Percentiles rank a stretch among this genome's conserved stretches.
Evolutionary conservation across 139 green algal genomes (phyloP).

Genomic region (Micromonas commoda): DNA sequence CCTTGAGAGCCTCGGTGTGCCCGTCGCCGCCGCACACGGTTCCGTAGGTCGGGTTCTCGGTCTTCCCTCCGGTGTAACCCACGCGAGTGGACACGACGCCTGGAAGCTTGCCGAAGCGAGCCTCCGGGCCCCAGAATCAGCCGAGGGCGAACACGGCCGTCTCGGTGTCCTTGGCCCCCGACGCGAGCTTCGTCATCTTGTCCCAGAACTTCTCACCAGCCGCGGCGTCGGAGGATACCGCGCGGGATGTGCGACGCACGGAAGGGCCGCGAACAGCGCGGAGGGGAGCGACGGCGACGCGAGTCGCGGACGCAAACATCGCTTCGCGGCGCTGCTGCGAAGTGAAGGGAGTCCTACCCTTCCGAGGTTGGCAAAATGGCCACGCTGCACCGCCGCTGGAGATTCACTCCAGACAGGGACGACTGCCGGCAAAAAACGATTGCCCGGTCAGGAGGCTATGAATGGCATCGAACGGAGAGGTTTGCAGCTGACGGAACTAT

Average conservation of each 20-base stretch:
- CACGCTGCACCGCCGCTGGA: too few relatives aligned
- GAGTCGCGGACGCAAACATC: neutral
- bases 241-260: neutral
- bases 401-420: too few relatives aligned
- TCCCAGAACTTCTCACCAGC: neutral
- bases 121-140: constrained; percentile 29
- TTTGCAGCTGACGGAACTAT: too few relatives aligned
- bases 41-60: constrained; percentile 12
- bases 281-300: neutral
- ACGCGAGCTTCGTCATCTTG: neutral
- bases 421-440: too few relatives aligned
- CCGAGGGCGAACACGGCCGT: constrained; percentile 21
- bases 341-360: too few relatives aligned
- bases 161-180: constrained; percentile 4
- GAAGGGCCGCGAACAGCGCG: neutral
- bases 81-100: constrained; percentile 10
- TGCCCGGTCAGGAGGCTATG: too few relatives aligned
- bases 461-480: too few relatives aligned
- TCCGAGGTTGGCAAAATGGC: too few relatives aligned
- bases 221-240: neutral
- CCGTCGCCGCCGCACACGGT: constrained; percentile 23
- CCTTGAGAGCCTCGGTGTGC: constrained; percentile 22
- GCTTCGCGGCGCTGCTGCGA: neutral
- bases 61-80: constrained; percentile 19
- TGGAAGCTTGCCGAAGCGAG: neutral